Conservation (phyloP, 23 red algal species). For the Gracilaria domingensis region DNA sequence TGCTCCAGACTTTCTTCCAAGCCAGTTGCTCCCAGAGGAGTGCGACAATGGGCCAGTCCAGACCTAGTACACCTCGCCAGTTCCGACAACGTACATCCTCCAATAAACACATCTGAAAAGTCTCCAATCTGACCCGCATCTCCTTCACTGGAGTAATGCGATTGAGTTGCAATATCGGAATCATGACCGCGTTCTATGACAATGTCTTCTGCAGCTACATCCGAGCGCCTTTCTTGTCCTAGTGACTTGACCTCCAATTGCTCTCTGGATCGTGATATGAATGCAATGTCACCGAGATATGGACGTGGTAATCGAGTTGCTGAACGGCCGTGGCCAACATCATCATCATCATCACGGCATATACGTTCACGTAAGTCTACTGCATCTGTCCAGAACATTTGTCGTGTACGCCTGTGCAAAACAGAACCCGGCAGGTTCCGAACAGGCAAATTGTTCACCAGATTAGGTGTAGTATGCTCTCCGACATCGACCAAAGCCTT, state of each 20-base stretch:
- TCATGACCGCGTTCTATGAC: not conserved
- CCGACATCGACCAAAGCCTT: not conserved
- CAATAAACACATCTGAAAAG: not conserved
- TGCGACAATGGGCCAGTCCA: conserved; percentile 20
- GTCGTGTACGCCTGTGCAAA: not conserved
- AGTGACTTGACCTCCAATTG: not conserved
- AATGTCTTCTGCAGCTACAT: not conserved
- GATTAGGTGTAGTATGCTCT: not conserved
- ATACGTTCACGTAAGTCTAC: conserved; percentile 9
- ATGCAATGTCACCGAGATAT: conserved; percentile 20
- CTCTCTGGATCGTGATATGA: not conserved
- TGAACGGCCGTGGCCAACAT: not conserved
- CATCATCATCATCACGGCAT: conserved; percentile 8
- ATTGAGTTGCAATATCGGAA: not conserved
- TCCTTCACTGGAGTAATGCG: not conserved
- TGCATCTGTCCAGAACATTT: not conserved
- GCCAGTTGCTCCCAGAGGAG: conserved; percentile 23
- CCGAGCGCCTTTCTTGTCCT: too few species aligned
- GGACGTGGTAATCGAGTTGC: conserved; percentile 4
- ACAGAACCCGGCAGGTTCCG: not conserved
- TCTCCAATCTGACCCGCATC: not conserved
- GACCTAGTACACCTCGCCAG: conserved; percentile 8
- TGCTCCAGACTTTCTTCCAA: conserved; percentile 24
- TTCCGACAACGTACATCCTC: conserved; percentile 10
- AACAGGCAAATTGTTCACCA: not conserved